phyloP scores from a whole-genome alignment of 495 filamentous ascomycete genomes.

The Hypoxylon fragiforme region DNA sequence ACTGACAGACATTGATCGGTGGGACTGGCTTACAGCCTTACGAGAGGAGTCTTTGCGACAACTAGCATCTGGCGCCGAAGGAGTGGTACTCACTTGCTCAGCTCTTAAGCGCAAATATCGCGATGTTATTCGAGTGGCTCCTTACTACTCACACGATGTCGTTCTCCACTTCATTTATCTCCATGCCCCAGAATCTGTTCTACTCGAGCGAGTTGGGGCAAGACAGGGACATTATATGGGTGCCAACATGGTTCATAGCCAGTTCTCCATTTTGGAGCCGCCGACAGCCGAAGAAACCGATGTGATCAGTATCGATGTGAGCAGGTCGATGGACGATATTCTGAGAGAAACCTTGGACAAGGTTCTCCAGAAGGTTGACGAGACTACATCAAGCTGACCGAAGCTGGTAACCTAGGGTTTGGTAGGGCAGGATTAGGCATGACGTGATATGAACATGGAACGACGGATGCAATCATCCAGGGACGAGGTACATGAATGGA shows the following conservation, averaged over 20 bases:
- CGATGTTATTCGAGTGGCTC: conserved; percentile 90
- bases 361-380: conserved; percentile 48
- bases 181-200: conserved; percentile 69
- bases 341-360: conserved; percentile 63
- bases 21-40: conserved; percentile 94
- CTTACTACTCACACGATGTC: conserved; percentile 74
- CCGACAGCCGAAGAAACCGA: conserved; percentile 79
- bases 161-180: conserved; percentile 94
- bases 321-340: conserved; percentile 65
- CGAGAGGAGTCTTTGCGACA: conserved; percentile 75
- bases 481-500: conserved; percentile 1
- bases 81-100: conserved; percentile 94
- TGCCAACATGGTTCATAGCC: conserved; percentile 92
- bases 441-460: neutral
- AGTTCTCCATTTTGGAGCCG: conserved; percentile 82
- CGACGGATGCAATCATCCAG: conserved; percentile 2
- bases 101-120: conserved; percentile 97
- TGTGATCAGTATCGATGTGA: conserved; percentile 81
- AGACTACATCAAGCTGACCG: conserved; percentile 26
- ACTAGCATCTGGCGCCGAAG: conserved; percentile 62
- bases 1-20: conserved; percentile 91
- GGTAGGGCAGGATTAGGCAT: neutral
- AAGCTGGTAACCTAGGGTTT: neutral
- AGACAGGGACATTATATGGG: conserved; percentile 95
- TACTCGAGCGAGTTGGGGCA: conserved; percentile 71